These are phyloP conservation scores for Clavispora phyllophila DNA, from an alignment of 805 yeast genomes.

Conservation along the genomic window DNA sequence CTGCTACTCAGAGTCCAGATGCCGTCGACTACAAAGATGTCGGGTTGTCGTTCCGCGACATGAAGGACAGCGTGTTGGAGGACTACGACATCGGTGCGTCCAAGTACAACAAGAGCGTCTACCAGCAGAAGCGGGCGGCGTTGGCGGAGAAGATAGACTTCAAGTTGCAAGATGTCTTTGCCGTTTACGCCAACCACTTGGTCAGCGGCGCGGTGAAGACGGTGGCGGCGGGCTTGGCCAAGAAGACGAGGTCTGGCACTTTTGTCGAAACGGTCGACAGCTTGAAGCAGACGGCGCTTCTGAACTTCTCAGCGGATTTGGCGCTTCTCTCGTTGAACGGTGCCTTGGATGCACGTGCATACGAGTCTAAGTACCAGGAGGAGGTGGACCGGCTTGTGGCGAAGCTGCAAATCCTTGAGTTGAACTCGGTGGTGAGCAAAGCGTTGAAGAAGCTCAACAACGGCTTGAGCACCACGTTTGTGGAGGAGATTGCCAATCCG, in stretches of 20 bases:
- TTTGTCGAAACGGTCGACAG: conserved; percentile 12
- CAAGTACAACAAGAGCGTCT: conserved; percentile 65
- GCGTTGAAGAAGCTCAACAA: conserved; percentile 42
- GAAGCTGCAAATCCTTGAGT: conserved; percentile 32
- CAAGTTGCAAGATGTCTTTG: conserved; percentile 38
- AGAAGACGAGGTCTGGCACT: conserved; percentile 7
- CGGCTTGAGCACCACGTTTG: conserved; percentile 47
- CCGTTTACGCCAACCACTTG: conserved; percentile 18
- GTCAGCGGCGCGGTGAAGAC: conserved; percentile 3
- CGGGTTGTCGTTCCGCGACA: conserved; percentile 37
- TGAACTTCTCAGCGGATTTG: conserved; percentile 11
- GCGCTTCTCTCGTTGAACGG: conserved; percentile 24
- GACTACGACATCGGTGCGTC: conserved; percentile 70
- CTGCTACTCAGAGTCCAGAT: not conserved
- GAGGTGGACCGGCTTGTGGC: conserved; percentile 24
- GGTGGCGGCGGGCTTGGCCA: conserved; percentile 10
- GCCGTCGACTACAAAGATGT: conserved; percentile 42
- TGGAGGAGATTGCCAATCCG: conserved; percentile 47
- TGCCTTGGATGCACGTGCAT: conserved; percentile 21
- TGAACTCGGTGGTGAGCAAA: conserved; percentile 29
- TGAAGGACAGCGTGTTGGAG: conserved; percentile 44
- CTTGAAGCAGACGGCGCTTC: conserved; percentile 8
- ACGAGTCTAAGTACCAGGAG: conserved; percentile 10
- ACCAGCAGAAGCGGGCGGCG: conserved; percentile 51
- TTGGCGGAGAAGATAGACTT: conserved; percentile 47